Percentiles rank a stretch among this genome's conserved stretches.
Evolutionary conservation across 192 early-diverging fungal species (phyloP).

Genomic region (Dispira simplex): DNA sequence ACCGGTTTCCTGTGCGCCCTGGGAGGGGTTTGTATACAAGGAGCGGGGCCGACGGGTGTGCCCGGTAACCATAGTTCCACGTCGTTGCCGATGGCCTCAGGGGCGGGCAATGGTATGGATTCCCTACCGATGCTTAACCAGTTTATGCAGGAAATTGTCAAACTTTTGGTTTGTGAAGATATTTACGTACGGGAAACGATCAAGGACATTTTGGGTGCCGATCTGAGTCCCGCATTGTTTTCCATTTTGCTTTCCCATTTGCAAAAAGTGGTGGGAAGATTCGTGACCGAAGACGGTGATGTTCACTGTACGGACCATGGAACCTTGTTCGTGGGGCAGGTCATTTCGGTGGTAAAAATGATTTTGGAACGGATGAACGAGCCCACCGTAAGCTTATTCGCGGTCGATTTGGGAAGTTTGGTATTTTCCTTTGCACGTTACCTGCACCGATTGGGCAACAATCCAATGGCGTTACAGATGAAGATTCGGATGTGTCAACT

Average conservation of each 20-base stretch:
- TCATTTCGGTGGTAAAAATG: slow-evolving; percentile 54
- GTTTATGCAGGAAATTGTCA: slow-evolving; percentile 55
- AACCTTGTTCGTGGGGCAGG: slow-evolving; percentile 61
- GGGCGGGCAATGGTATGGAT: not conserved
- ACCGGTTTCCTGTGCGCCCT: slow-evolving; percentile 69
- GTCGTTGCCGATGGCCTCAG: no score
- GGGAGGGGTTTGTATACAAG: slow-evolving; percentile 50
- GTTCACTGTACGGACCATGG: slow-evolving; percentile 33
- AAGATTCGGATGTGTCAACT: slow-evolving; percentile 64
- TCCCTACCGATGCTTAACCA: slow-evolving; percentile 37
- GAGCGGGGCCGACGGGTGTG: not conserved
- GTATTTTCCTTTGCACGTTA: slow-evolving; percentile 52
- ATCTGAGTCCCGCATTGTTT: slow-evolving; percentile 51
- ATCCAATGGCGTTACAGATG: slow-evolving; percentile 40
- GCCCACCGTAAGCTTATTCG: slow-evolving; percentile 33
- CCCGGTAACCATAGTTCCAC: not conserved
- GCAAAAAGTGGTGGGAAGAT: slow-evolving; percentile 33
- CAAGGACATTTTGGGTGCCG: slow-evolving; percentile 65
- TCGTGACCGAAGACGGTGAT: slow-evolving; percentile 31
- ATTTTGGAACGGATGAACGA: slow-evolving; percentile 55
- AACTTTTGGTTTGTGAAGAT: slow-evolving; percentile 56
- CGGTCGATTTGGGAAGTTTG: slow-evolving; percentile 53
- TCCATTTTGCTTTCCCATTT: slow-evolving; percentile 38
- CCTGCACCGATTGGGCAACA: slow-evolving; percentile 42
- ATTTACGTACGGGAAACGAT: slow-evolving; percentile 55